Conservation (phyloP, 2,329 filamentous ascomycete species). For the Paecilomyces dactylethromorphus region DNA sequence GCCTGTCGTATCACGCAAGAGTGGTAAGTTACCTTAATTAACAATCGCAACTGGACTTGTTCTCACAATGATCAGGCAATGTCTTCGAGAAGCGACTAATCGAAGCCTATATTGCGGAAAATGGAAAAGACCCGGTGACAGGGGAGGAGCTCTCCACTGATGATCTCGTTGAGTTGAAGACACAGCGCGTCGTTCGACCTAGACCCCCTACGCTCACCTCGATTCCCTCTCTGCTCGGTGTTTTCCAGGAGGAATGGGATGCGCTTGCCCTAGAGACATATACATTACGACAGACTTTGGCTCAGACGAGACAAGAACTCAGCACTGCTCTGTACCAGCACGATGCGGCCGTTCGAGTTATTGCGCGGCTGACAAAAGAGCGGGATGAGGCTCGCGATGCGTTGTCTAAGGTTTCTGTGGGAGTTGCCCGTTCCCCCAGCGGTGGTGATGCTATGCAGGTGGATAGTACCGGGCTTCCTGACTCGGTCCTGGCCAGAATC, state of each 20-base stretch:
- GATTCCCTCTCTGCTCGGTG: conserved; percentile 85
- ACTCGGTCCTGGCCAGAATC: conserved; percentile 63
- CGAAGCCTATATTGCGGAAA: conserved; percentile 87
- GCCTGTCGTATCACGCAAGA: conserved; percentile 91
- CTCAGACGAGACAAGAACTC: conserved; percentile 86
- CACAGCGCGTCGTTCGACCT: conserved; percentile 75
- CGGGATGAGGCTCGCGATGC: conserved; percentile 88
- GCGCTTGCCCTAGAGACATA: conserved; percentile 86
- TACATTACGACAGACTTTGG: conserved; percentile 80
- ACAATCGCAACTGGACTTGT: conserved; percentile 6
- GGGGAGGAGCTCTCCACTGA: conserved; percentile 76
- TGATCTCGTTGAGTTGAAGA: conserved; percentile 83
- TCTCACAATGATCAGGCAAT: conserved; percentile 53
- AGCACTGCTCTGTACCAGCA: conserved; percentile 93
- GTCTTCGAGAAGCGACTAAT: conserved; percentile 94
- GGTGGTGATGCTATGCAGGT: conserved; percentile 88
- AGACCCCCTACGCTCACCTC: conserved; percentile 91
- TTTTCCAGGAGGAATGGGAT: conserved; percentile 99
- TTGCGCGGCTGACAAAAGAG: conserved; percentile 84
- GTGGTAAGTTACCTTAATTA: conserved; percentile 53
- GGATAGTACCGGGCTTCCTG: conserved; percentile 70
- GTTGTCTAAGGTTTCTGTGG: conserved; percentile 75
- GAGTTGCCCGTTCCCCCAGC: conserved; percentile 42
- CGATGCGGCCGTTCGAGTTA: conserved; percentile 92
- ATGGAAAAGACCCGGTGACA: conserved; percentile 86